Percentiles rank a stretch among this genome's conserved stretches.
These are phyloP conservation scores for Cytospora mali DNA, from an alignment of 2,329 filamentous ascomycete species.

Conservation along the genomic window DNA sequence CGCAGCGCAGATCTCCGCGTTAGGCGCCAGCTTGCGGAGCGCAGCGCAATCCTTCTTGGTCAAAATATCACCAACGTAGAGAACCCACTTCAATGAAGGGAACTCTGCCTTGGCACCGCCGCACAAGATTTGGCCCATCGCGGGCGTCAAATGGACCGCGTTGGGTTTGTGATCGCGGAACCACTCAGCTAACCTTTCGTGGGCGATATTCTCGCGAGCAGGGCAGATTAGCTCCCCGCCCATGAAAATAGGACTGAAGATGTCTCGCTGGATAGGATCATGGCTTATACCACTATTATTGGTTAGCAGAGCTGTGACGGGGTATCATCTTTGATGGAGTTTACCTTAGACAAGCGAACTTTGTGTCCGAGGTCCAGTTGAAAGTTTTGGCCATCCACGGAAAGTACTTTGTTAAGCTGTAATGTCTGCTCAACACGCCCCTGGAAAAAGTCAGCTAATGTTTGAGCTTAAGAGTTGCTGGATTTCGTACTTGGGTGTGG, in stretches of 20 bases:
- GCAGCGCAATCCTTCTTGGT: constrained; percentile 80
- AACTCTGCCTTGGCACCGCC: constrained; percentile 80
- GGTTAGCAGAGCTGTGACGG: too few species aligned
- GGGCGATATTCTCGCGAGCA: constrained; percentile 65
- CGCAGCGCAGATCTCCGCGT: constrained; percentile 79
- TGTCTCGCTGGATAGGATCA: constrained; percentile 6
- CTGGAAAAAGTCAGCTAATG: too few species aligned
- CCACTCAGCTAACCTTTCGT: constrained; percentile 88
- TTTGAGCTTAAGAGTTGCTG: too few species aligned
- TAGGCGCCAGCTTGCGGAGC: constrained; percentile 75
- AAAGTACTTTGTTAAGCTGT: constrained; percentile 81
- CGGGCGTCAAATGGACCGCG: constrained; percentile 87
- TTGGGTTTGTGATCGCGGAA: constrained; percentile 74
- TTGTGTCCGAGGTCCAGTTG: constrained; percentile 36
- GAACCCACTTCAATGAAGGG: constrained; percentile 72
- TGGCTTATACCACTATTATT: constrained; percentile 3
- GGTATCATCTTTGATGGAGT: too few species aligned
- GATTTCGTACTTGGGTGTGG: constrained; percentile 33
- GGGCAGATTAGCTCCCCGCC: neutral
- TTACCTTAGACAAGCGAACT: constrained; percentile 6
- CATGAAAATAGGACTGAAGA: constrained; percentile 3
- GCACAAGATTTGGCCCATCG: constrained; percentile 95
- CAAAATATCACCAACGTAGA: constrained; percentile 91
- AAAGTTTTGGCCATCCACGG: constrained; percentile 91
- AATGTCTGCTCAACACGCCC: constrained; percentile 89